Base-by-base conservation (phyloP, 345 rosid genomes). In the Excoecaria agallocha region DNA sequence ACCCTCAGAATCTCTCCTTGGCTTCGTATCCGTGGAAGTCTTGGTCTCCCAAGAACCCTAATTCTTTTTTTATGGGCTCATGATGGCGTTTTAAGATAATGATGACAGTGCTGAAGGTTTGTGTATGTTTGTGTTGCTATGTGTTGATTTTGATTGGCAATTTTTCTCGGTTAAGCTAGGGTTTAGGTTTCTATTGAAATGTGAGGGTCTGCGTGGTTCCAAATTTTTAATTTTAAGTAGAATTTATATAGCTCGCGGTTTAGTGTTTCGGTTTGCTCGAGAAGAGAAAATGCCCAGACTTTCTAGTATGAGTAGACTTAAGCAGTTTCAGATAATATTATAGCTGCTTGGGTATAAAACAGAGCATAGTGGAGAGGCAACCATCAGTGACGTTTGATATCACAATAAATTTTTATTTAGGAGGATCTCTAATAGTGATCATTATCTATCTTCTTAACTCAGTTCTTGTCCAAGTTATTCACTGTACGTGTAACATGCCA, bases 41-140 rank as follows among this genome's bases (percentile, higher is more conserved):
- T 74, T 43, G 38, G 9, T 58, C 39, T 57, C 7, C 3, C 54
- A 37, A 39, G 65, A 80, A 74, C 80, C 82, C 78, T 68, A 70
- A 3, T 61, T 81, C 52, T 17, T 38, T 8, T 1, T 59, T 30
- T 30, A 30, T 0, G 13, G 46, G 43, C 35, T 57, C 17, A 22
- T 41, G 39, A 5, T 57, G 6, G 37, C 37, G 15, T 66, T 46
- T 46, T 19, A 24, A 46, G 25, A n/a, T 59, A 22, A 7, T 2
- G 9, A 20, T 57, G n/a, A 16, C 12, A 12, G 1, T 43, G 17
- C 39, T n/a, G 43, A 19, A 64, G 54, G 22, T 73, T 2, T 19
- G 9, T 35, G 72, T 15, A 58, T 15, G 15, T 24, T 24, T 59
- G 12, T 38, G 50, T 16, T 19, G 24, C 24, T 43, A 39, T 54